These are phyloP conservation scores for Pleurotus djamor DNA, from an alignment of 768 basidiomycete genomes.

Conservation along the genomic window DNA sequence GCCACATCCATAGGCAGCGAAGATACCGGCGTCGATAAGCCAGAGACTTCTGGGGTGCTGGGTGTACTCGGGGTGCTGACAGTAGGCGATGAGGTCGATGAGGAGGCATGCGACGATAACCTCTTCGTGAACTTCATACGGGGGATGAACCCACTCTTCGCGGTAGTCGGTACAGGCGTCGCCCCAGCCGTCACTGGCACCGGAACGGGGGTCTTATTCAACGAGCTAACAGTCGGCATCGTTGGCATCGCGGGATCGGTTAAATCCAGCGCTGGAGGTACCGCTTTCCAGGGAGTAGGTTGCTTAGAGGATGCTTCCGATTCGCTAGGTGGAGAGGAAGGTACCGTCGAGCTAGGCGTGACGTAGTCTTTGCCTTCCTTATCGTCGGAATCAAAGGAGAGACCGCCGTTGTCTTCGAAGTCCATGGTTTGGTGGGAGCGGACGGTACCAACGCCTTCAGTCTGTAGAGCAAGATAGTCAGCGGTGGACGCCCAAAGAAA, in stretches of 20 bases:
- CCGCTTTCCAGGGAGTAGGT: background rate
- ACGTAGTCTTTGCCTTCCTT: constrained; percentile 26
- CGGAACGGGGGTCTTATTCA: constrained; percentile 7
- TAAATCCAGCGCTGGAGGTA: constrained; percentile 3
- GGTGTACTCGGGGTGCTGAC: constrained; percentile 3
- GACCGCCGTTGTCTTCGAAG: constrained; percentile 77
- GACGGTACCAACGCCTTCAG: constrained; percentile 83
- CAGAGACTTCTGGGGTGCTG: background rate
- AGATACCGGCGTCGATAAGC: background rate
- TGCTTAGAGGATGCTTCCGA: background rate
- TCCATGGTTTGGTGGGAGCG: constrained; percentile 52
- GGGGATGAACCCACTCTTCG: constrained; percentile 3
- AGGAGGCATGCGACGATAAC: background rate
- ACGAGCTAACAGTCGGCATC: background rate
- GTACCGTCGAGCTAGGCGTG: constrained; percentile 15
- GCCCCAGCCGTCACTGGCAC: background rate
- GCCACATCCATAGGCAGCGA: background rate
- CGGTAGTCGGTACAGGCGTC: background rate
- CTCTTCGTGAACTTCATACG: constrained; percentile 6
- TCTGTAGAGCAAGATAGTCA: constrained; percentile 39
- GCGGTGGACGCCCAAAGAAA: no score
- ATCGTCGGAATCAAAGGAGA: constrained; percentile 44
- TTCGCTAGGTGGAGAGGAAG: background rate
- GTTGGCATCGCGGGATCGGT: background rate
- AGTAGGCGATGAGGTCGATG: background rate